phyloP scores from a whole-genome alignment of 257 asterid species.

The Nicotiana obtusifolia region DNA sequence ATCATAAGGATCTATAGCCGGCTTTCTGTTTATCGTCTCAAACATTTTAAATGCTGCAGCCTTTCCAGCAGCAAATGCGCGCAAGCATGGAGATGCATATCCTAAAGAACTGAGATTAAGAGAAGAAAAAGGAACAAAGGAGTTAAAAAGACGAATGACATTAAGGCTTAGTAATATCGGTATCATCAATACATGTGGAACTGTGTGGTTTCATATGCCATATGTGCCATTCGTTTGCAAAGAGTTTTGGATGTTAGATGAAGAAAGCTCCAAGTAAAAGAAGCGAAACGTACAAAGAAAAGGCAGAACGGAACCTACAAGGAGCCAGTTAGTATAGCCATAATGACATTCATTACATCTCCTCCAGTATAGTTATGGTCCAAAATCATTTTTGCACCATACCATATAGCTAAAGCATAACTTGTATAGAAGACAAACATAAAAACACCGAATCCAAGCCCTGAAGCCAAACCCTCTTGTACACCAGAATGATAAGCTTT shows the following conservation, averaged over 20 bases:
- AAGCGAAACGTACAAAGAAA: background rate
- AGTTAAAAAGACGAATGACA: background rate
- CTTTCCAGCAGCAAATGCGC: constrained; percentile 69
- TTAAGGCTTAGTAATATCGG: background rate
- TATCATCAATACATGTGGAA: background rate
- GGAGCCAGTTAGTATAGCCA: constrained; percentile 59
- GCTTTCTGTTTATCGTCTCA: constrained; percentile 53
- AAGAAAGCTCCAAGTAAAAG: background rate
- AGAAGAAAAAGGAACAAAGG: background rate
- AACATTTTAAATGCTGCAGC: constrained; percentile 89
- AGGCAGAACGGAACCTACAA: constrained; percentile 39
- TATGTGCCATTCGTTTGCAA: background rate
- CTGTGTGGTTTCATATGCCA: background rate
- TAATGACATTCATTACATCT: constrained; percentile 51
- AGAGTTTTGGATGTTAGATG: background rate
- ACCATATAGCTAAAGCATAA: constrained; percentile 80
- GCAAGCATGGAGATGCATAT: constrained; percentile 67
- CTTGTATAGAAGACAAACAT: constrained; percentile 59
- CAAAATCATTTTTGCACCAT: constrained; percentile 54
- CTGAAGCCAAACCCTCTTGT: constrained; percentile 58
- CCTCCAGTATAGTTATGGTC: constrained; percentile 59
- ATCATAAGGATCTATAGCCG: constrained; percentile 61
- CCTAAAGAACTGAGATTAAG: constrained; percentile 57
- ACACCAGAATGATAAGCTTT: constrained; percentile 64
- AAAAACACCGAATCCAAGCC: constrained; percentile 62